Conservation (phyloP, 805 yeast genomes). For the Wickerhamiella lipophila region DNA sequence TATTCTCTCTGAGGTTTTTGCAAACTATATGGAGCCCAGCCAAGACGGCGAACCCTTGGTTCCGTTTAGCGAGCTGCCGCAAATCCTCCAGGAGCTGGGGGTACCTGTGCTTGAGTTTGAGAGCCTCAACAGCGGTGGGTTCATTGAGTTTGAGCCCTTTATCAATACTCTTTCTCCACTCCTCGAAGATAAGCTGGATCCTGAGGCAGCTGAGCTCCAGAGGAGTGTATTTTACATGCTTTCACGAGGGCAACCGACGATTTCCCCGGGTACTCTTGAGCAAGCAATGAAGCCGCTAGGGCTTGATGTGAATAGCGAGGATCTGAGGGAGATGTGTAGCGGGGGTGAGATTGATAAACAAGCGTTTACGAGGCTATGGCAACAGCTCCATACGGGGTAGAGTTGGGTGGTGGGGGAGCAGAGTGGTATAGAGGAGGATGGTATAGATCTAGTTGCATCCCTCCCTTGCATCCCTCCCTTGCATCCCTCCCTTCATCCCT, state of each 20-base stretch:
- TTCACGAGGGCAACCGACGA: conserved; percentile 15
- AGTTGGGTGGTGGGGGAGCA: conserved; percentile 12
- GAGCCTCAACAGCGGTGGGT: conserved; percentile 23
- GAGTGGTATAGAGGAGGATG: too few relatives aligned
- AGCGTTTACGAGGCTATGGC: conserved; percentile 24
- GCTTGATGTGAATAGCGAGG: conserved; percentile 23
- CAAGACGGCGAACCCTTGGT: conserved; percentile 23
- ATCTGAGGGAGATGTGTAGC: conserved; percentile 25
- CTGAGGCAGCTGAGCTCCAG: conserved; percentile 4
- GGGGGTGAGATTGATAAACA: conserved; percentile 8
- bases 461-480: too few relatives aligned
- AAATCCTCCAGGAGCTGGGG: conserved; percentile 24
- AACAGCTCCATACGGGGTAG: conserved; percentile 10
- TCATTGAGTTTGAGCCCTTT: conserved; percentile 25
- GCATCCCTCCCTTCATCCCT: too few relatives aligned
- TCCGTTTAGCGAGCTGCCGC: conserved; percentile 17
- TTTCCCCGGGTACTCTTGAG: conserved; percentile 23
- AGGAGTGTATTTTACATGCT: conserved; percentile 18
- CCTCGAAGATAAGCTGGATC: conserved; percentile 1
- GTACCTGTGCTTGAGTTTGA: conserved; percentile 17
- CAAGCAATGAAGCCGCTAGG: conserved; percentile 22
- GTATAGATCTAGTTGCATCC: too few relatives aligned
- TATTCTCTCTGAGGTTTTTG: conserved; percentile 22
- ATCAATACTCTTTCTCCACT: conserved; percentile 12
- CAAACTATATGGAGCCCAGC: conserved; percentile 24